phyloP scores from a whole-genome alignment of 495 filamentous ascomycete species.

The Pseudevernia furfuracea region DNA sequence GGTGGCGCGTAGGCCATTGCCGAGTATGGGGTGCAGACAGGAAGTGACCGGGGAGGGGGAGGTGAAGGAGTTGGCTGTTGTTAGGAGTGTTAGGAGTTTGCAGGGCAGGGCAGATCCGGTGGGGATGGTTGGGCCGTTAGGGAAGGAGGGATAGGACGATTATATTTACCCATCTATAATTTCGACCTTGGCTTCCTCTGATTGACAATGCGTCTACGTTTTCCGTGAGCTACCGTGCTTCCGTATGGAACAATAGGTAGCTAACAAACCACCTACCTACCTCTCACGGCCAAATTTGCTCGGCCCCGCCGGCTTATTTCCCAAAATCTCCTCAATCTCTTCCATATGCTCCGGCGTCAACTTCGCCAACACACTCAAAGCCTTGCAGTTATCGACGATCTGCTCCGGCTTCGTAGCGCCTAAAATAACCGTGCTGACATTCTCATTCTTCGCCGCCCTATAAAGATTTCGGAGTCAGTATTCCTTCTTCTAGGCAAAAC shows the following conservation, averaged over 20 bases:
- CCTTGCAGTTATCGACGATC: slow-evolving; percentile 61
- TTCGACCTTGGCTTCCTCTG: background rate
- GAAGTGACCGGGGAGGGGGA: background rate
- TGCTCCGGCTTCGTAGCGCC: slow-evolving; percentile 68
- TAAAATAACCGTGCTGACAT: slow-evolving; percentile 68
- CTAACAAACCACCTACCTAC: slow-evolving; percentile 12
- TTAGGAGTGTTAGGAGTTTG: slow-evolving; percentile 12
- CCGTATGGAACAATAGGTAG: background rate
- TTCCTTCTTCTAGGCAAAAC: too few species aligned
- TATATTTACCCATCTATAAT: background rate
- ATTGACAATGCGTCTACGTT: background rate
- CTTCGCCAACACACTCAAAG: slow-evolving; percentile 49
- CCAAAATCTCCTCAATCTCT: slow-evolving; percentile 41
- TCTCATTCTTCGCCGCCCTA: slow-evolving; percentile 69
- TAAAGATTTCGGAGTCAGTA: too few species aligned
- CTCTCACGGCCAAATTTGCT: slow-evolving; percentile 15
- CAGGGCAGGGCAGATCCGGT: background rate
- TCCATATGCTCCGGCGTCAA: slow-evolving; percentile 50
- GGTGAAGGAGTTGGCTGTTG: slow-evolving; percentile 9
- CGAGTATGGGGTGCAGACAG: background rate
- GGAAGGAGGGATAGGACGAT: background rate
- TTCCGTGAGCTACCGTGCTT: background rate
- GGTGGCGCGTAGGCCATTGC: background rate
- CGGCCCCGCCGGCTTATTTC: slow-evolving; percentile 11
- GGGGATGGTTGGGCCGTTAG: background rate